These are phyloP conservation scores for Citrus trifoliata DNA, from an alignment of 345 rosid species.

Conservation along the genomic window DNA sequence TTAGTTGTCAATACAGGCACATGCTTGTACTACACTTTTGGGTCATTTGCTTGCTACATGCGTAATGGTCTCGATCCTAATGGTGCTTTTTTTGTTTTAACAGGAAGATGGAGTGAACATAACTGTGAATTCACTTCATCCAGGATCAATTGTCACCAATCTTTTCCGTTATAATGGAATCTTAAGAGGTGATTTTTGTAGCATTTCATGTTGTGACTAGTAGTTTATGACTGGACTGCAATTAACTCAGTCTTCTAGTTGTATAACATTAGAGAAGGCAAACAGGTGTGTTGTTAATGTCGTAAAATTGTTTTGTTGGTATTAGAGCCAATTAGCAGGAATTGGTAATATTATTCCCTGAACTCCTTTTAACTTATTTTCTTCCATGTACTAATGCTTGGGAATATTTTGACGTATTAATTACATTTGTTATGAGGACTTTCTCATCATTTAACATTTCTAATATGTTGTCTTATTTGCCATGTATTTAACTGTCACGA, in stretches of 20 bases:
- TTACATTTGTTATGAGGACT: background rate
- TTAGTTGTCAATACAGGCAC: background rate
- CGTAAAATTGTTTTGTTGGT: background rate
- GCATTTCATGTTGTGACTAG: background rate
- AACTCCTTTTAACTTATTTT: background rate
- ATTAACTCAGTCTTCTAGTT: background rate
- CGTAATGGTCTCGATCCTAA: background rate
- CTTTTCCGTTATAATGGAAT: conserved; percentile 49
- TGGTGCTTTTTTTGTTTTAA: conserved; percentile 6
- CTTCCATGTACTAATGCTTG: background rate
- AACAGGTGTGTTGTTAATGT: background rate
- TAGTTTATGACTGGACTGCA: background rate
- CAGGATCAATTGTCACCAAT: conserved; percentile 65
- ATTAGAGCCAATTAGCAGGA: background rate
- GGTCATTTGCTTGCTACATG: background rate
- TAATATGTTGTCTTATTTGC: background rate
- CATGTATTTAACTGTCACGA: background rate
- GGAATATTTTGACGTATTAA: background rate
- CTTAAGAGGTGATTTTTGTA: conserved; percentile 31
- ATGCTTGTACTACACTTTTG: background rate
- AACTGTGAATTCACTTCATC: conserved; percentile 77
- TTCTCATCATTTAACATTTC: background rate
- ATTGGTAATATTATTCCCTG: background rate
- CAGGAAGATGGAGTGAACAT: conserved; percentile 63
- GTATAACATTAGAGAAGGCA: background rate